Evolutionary conservation across 2,329 filamentous ascomycete genomes (phyloP), one percentile per base, ranked within the genome.

Genomic region (Trichoderma sp.): DNA sequence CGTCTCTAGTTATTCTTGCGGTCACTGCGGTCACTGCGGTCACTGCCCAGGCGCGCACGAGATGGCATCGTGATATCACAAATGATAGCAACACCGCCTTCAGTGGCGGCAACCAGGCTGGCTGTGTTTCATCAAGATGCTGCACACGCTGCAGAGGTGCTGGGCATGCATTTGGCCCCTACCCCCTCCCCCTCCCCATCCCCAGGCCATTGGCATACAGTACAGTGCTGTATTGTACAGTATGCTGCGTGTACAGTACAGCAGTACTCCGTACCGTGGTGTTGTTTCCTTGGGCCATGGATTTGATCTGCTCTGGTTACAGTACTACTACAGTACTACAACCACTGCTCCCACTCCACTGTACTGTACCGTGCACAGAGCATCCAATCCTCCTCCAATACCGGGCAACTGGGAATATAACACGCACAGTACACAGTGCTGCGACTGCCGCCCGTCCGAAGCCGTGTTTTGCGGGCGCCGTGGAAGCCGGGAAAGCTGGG

Each of bases 31-130:
- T n/a, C n/a, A n/a, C n/a, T n/a, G n/a, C n/a, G n/a, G n/a, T n/a
- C n/a, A n/a, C n/a, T n/a, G n/a, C n/a, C n/a, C n/a, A n/a, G n/a
- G n/a, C n/a, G n/a, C 10, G 13, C 22, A 25, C 15, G 13, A 64
- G 61, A 58, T 59, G 39, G 22, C 53, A 66, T 58, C 53, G 39
- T 54, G 48, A 48, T 67, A 67, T 67, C 65, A 61, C 50, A 61
- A 63, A 67, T 67, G 65, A 67, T 52, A 61, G n/a, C 65, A 67
- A 54, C 65, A 67, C 65, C 65, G 65, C 65, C 58, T 53, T 63
- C 45, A 52, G 50, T 53, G 53, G 59, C 34, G 61, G 37, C 48
- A 39, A 45, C 17, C 59, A 56, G n/a, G 50, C 37, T 10, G 61
- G 61, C 19, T 64, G 42, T 61, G 61, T 64, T 64, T 48, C 52